A percentile compares a stretch with the other conserved stretches of the same genome.
Evolutionary conservation across 2,329 filamentous ascomycete species (phyloP).

Genomic region (Trichoderma sp.): DNA sequence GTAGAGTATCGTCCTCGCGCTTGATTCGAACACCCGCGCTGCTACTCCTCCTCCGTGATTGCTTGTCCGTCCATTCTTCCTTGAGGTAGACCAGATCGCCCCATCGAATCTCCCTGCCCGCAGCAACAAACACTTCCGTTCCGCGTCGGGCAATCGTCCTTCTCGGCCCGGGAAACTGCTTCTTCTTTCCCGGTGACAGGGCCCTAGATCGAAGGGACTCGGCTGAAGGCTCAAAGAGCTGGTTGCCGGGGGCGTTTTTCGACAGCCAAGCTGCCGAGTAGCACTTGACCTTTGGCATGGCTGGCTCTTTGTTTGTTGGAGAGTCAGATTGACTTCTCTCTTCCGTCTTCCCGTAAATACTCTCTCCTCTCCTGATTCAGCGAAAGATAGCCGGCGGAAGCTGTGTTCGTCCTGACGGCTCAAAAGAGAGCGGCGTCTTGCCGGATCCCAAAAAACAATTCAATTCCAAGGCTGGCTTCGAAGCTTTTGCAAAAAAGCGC

Average conservation of each 20-base stretch:
- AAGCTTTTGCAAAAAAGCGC: slow-evolving; percentile 24
- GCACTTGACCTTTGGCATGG: slow-evolving; percentile 82
- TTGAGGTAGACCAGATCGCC: slow-evolving; percentile 80
- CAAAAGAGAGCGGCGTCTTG: slow-evolving; percentile 8
- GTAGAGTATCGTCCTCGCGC: slow-evolving; percentile 46
- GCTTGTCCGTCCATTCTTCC: slow-evolving; percentile 48
- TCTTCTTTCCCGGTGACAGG: slow-evolving; percentile 45
- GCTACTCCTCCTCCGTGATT: slow-evolving; percentile 33
- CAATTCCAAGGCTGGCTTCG: slow-evolving; percentile 8
- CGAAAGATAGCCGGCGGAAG: background rate
- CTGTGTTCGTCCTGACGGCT: slow-evolving; percentile 5
- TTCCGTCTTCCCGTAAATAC: background rate
- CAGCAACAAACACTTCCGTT: slow-evolving; percentile 85
- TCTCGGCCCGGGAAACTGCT: slow-evolving; percentile 50
- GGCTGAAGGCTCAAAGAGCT: slow-evolving; percentile 65
- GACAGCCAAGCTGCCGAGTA: slow-evolving; percentile 89
- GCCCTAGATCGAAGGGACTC: slow-evolving; percentile 43
- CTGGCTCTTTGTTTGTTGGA: slow-evolving; percentile 25
- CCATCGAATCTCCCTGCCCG: slow-evolving; percentile 90
- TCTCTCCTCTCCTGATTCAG: background rate
- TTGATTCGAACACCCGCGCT: slow-evolving; percentile 46
- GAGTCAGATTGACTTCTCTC: background rate
- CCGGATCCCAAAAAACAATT: background rate
- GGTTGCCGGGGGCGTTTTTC: slow-evolving; percentile 72
- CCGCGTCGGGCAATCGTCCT: slow-evolving; percentile 77